These are phyloP conservation scores for Suillus brevipes DNA, from an alignment of 768 basidiomycete species.

Conservation along the genomic window DNA sequence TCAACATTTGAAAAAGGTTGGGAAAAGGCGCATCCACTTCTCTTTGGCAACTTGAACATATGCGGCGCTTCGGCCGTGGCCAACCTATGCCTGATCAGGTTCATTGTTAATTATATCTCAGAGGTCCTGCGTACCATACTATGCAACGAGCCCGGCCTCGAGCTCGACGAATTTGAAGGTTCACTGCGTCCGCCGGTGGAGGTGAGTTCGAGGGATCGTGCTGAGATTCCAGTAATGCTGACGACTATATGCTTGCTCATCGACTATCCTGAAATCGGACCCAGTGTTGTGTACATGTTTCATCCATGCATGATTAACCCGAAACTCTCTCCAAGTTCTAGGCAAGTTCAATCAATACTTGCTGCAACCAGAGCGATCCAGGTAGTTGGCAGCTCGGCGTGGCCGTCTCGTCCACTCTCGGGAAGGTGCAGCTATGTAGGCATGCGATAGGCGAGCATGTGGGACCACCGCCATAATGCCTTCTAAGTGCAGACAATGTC, in stretches of 20 bases:
- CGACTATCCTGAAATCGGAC: neutral
- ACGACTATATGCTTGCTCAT: neutral
- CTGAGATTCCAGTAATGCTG: neutral
- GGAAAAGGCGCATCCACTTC: neutral
- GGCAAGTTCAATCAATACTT: neutral
- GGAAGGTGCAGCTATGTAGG: neutral
- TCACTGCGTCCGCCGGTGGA: neutral
- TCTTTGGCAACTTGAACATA: neutral
- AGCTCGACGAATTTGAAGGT: neutral
- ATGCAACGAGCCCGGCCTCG: neutral
- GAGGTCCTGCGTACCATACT: neutral
- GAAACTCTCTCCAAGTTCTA: neutral
- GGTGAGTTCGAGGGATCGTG: neutral
- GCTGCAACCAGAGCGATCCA: neutral
- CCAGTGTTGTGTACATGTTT: neutral
- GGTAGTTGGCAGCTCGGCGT: neutral
- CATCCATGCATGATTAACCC: neutral
- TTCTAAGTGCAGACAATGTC: neutral
- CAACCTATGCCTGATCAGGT: neutral
- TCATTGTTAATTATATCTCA: neutral
- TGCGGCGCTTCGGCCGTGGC: neutral
- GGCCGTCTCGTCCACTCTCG: neutral
- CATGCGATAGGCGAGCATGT: neutral
- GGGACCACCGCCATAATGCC: neutral
- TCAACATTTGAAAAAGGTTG: neutral